Percentiles rank a stretch among this genome's conserved stretches.
Conservation (phyloP, 495 filamentous ascomycete genomes). For the Daldinia childiae region DNA sequence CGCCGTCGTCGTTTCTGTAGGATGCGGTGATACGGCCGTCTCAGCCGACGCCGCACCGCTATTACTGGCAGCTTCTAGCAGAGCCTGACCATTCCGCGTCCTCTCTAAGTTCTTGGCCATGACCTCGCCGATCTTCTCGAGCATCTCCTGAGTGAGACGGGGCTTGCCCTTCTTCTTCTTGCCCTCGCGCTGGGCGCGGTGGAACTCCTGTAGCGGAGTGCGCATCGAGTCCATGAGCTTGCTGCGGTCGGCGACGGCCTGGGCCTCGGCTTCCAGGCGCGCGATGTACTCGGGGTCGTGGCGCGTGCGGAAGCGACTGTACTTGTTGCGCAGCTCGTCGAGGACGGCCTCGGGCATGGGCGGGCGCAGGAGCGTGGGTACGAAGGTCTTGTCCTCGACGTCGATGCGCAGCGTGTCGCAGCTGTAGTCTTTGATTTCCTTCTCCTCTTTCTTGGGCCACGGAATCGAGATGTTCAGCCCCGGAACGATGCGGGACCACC, state of each 20-base stretch:
- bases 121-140: slow-evolving; percentile 71
- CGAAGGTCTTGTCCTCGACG: slow-evolving; percentile 77
- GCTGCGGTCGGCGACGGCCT: slow-evolving; percentile 64
- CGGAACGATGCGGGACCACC: slow-evolving; percentile 63
- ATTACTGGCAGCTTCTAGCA: slow-evolving; percentile 25
- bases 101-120: slow-evolving; percentile 65
- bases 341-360: slow-evolving; percentile 84
- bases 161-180: slow-evolving; percentile 59
- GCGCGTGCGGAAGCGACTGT: slow-evolving; percentile 80
- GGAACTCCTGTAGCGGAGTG: slow-evolving; percentile 63
- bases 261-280: slow-evolving; percentile 68
- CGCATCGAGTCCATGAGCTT: slow-evolving; percentile 64
- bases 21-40: not conserved
- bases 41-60: not conserved
- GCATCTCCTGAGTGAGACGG: slow-evolving; percentile 65
- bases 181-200: slow-evolving; percentile 53
- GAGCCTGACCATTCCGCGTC: slow-evolving; percentile 43
- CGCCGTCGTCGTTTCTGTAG: not conserved
- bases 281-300: slow-evolving; percentile 76
- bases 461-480: slow-evolving; percentile 74
- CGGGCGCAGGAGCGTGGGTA: slow-evolving; percentile 73
- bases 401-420: slow-evolving; percentile 78
- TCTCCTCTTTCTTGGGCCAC: slow-evolving; percentile 68
- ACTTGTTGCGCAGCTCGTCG: slow-evolving; percentile 89
- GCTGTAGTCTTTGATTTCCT: slow-evolving; percentile 61